Evolutionary conservation across 108 stramenopile genomes (phyloP).

Genomic region (Seminavis robusta): DNA sequence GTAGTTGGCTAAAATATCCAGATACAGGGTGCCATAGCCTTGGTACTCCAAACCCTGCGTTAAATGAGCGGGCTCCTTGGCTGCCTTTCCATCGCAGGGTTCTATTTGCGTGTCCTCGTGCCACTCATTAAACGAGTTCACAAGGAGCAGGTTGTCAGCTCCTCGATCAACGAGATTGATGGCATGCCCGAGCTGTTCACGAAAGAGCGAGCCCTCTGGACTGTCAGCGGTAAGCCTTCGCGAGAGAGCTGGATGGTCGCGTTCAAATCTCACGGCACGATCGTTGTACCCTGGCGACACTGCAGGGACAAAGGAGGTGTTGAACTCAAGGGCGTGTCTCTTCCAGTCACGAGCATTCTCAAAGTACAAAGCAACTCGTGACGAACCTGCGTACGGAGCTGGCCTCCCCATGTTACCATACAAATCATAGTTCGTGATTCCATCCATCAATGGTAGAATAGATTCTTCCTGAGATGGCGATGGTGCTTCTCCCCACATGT

Average conservation of each 20-base stretch:
- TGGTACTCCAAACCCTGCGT: constrained; percentile 37
- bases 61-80: constrained; percentile 5
- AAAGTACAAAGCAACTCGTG: constrained; percentile 15
- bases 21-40: constrained; percentile 38
- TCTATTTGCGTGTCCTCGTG: constrained; percentile 49
- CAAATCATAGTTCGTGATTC: constrained; percentile 39
- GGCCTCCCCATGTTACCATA: constrained; percentile 28
- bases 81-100: constrained; percentile 14
- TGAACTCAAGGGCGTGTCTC: constrained; percentile 7
- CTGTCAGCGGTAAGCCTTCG: constrained; percentile 13
- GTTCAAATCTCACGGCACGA: constrained; percentile 25
- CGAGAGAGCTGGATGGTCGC: constrained; percentile 27
- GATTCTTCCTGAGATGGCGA: neutral
- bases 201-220: constrained; percentile 26
- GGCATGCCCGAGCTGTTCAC: constrained; percentile 18
- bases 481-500: constrained; percentile 25
- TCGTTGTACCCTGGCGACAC: constrained; percentile 45
- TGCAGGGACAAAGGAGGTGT: constrained; percentile 24
- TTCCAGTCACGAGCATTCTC: constrained; percentile 21
- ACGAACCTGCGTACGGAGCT: constrained; percentile 8
- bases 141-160: constrained; percentile 24
- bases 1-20: constrained; percentile 33
- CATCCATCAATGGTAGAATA: constrained; percentile 23
- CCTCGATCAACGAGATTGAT: constrained; percentile 14
- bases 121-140: constrained; percentile 52